Percentiles rank a stretch among this genome's conserved stretches.
Conservation (phyloP, 2,329 filamentous ascomycete genomes). For the Lasiodiplodia sp. region DNA sequence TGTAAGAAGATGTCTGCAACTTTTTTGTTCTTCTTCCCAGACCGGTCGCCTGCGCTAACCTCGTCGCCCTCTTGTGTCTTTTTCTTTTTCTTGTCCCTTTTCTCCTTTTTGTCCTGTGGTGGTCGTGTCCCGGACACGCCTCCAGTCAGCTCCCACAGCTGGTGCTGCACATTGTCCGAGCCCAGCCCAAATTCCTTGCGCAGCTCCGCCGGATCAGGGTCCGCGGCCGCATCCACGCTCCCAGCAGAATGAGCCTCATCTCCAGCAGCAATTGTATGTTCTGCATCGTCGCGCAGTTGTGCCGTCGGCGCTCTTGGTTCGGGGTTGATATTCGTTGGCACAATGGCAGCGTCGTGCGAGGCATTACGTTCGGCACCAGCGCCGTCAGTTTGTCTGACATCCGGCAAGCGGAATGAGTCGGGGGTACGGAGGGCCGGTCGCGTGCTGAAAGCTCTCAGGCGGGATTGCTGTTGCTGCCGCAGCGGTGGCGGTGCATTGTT, state of each 20-base stretch:
- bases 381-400: not conserved
- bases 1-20: not conserved
- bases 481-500: not conserved
- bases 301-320: not conserved
- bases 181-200: not conserved
- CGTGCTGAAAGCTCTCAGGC: conserved; percentile 6
- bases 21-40: not conserved
- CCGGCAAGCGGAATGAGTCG: conserved; percentile 1
- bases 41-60: not conserved
- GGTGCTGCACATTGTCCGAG: not conserved
- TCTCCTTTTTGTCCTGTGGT: not conserved
- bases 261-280: not conserved
- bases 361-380: not conserved
- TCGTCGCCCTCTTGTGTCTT: not conserved
- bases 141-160: not conserved
- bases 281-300: not conserved
- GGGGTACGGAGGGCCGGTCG: not conserved
- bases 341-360: not conserved
- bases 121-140: not conserved
- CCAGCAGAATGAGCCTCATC: not conserved
- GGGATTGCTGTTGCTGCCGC: not conserved
- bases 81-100: not conserved
- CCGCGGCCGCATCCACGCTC: not conserved
- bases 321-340: not conserved
- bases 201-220: conserved; percentile 1